Evolutionary conservation across 371 early-diverging fungal species (phyloP), one percentile per base, ranked within the genome.

Genomic region (Zopfochytrium polystomum): DNA sequence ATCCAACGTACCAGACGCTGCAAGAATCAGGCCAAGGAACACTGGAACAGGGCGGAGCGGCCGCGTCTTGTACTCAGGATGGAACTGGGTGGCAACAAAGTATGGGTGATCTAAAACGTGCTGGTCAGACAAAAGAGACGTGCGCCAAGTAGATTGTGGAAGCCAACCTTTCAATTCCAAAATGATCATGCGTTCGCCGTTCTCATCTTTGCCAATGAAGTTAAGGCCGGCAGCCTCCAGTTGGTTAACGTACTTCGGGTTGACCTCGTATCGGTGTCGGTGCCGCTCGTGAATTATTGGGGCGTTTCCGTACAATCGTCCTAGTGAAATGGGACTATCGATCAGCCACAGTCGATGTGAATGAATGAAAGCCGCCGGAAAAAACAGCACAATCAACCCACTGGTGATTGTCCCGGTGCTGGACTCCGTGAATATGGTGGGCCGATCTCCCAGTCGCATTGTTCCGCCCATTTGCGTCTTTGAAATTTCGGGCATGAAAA

Each of bases 211-310:
- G 63, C 96, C 99, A 47, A 98, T 85, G 78, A 98, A 97, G 32
- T 75, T 72, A 50, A 99, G 68, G 7, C 99, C 99, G 48, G 87
- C 74, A 15, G 70, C 65, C 79, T 99, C 97, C 7, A 99, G 72
- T 53, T 77, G 72, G 18, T 68, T 59, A 11, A 93, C 87, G 63
- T 83, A 81, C 50, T 88, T 83, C 7, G 92, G 93, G 80, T 96
- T 99, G 60, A 99, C 90, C 80, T 98, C 99, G 76, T 98, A 99
- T 53, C 99, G 86, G 71, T 99, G 99, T 68, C 99, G 91, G 72
- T 98, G 98, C 65, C 99, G 90, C 81, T 99, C 99, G 69, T 85
- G 77, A 33, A 95, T 85, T 11, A 74, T 69, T 11, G 74, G 58
- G 29, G 66, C 78, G 52, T 76, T 75, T 5, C 83, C 85, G 70